phyloP scores from a whole-genome alignment of 225 moss, liverwort and hornwort genomes.

The Pseudisothecium myosuroides region DNA sequence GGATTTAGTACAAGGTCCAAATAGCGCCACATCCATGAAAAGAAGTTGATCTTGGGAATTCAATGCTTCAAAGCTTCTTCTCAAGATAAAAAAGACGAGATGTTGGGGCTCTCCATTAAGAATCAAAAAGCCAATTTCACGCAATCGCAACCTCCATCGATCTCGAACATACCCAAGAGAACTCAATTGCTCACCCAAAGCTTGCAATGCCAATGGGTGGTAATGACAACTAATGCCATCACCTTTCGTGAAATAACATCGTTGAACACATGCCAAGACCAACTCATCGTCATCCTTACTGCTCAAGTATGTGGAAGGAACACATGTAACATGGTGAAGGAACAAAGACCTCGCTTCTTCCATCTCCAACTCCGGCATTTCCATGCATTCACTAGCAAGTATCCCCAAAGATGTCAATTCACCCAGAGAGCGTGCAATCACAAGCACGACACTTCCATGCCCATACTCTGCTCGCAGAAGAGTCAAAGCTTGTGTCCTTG shows the following conservation, averaged over 20 bases:
- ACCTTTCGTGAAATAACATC: background rate
- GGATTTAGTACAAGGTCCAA: no score
- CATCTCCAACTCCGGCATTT: no score
- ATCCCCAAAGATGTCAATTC: no score
- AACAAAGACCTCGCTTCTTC: no score
- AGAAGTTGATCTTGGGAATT: background rate
- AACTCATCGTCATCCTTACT: no score
- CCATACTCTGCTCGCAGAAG: accelerated
- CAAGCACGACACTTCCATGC: no score
- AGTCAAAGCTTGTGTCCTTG: background rate
- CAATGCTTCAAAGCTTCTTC: background rate
- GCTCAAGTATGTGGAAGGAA: no score
- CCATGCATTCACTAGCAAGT: no score
- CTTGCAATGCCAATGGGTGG: background rate
- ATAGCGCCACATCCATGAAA: background rate
- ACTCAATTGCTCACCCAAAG: background rate
- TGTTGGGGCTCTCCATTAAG: background rate
- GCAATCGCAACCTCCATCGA: background rate
- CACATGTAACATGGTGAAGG: no score
- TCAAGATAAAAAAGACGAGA: background rate
- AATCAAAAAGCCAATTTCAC: background rate
- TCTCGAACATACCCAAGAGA: accelerated
- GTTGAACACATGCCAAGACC: no score
- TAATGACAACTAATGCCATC: background rate
- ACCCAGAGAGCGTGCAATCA: no score